Percentiles rank a stretch among this genome's conserved stretches.
These are phyloP conservation scores for Dentipellis sp. DNA, from an alignment of 768 basidiomycete genomes.

Conservation along the genomic window DNA sequence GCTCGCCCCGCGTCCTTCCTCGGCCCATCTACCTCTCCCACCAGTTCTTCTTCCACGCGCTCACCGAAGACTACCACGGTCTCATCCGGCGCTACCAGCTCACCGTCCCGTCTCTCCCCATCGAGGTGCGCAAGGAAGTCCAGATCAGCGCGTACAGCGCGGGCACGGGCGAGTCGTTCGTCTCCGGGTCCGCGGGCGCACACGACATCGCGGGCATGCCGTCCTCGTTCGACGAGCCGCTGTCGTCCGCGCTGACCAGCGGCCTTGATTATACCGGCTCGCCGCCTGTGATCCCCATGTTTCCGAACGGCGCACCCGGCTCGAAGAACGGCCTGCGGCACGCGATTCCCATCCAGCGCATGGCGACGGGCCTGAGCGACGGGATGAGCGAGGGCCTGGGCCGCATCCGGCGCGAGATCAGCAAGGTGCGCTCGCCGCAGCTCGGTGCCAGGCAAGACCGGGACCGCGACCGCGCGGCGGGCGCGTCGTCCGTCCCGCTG, in stretches of 20 bases:
- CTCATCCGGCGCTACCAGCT: slow-evolving; percentile 59
- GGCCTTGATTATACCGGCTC: slow-evolving; percentile 42
- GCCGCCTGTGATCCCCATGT: slow-evolving; percentile 58
- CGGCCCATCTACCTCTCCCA: slow-evolving; percentile 75
- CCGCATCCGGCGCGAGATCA: slow-evolving; percentile 46
- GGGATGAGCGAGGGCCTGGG: slow-evolving; percentile 55
- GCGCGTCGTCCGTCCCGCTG: slow-evolving; percentile 31
- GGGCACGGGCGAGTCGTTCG: slow-evolving; percentile 36
- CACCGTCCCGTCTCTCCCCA: slow-evolving; percentile 44
- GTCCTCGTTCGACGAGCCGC: slow-evolving; percentile 70
- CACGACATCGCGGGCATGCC: slow-evolving; percentile 26
- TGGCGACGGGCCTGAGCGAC: slow-evolving; percentile 40
- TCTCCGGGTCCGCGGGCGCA: slow-evolving; percentile 39
- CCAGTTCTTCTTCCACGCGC: slow-evolving; percentile 73
- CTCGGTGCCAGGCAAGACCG: slow-evolving; percentile 15
- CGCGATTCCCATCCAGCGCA: slow-evolving; percentile 49
- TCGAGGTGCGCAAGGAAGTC: slow-evolving; percentile 67
- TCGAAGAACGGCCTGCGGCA: slow-evolving; percentile 28
- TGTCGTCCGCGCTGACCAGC: slow-evolving; percentile 63
- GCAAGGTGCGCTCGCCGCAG: slow-evolving; percentile 39
- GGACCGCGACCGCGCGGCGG: slow-evolving; percentile 14
- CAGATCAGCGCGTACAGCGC: slow-evolving; percentile 47
- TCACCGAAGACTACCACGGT: slow-evolving; percentile 73
- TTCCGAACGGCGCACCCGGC: slow-evolving; percentile 58
- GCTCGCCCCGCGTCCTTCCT: slow-evolving; percentile 50